Evolutionary conservation across 805 yeast species (phyloP), one percentile per base, ranked within the genome.

Genomic region (Saccharomyces paradoxus): DNA sequence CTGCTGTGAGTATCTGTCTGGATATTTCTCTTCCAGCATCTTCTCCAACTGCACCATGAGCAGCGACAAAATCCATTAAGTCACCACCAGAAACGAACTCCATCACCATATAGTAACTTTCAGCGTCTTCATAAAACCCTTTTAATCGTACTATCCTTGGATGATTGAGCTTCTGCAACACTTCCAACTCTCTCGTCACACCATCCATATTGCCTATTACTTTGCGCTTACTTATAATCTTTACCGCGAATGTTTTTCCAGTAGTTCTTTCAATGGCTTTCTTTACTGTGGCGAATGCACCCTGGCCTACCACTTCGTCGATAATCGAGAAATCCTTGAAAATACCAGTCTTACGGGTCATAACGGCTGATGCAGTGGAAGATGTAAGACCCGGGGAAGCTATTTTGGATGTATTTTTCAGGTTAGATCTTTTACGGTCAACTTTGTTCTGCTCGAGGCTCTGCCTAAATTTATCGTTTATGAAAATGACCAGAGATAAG

Each of bases 71-170:
- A 73, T 94, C 99, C 99, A 94, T 94, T 52, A 94, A 74, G 69
- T 94, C 99, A 27, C 99, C 99, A 14, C 97, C 97, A 1, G 95
- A 85, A 28, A 94, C 95, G 63, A 84, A 87, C 66, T 94, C 99
- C 97, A 94, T 92, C 7, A 94, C 92, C 58, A 94, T 75, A 68
- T 89, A 92, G 68, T 88, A 88, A 63, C 80, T 81, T 55, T 85
- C 87, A 4, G 76, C 73, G 66, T 92, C 97, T 66, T 91, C 96
- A 66, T 83, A 90, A 63, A 87, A 88, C 4, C 90, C 94, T 65
- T 87, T 83, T 51, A 94, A 75, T 49, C 82, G 76, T 13, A 91
- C 97, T 30, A 94, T 87, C 55, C 91, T 84, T 2, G 94, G 89
- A 70, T 92, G 97, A 62, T 88, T 79, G 50, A 94, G 71, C 60